Evolutionary conservation across 345 rosid genomes (phyloP).

Genomic region (Eucalyptus marginata): DNA sequence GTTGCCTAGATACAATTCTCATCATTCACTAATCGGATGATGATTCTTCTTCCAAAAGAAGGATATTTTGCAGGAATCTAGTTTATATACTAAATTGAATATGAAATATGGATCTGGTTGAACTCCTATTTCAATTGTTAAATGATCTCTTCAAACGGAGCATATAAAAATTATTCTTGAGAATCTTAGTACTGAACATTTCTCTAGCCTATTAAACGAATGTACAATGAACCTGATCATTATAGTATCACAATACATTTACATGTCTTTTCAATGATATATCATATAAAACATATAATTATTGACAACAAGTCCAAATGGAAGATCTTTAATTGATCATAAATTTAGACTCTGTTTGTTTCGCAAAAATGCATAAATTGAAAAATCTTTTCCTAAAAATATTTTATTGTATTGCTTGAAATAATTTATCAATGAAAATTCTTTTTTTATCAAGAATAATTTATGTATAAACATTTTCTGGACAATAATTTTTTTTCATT

Average conservation of each 20-base stretch:
- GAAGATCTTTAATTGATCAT: neutral
- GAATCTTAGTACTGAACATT: neutral
- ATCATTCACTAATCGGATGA: neutral
- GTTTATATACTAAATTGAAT: neutral
- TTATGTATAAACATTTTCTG: no score
- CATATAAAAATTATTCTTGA: neutral
- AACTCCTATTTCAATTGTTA: neutral
- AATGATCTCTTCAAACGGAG: neutral
- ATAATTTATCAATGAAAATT: no score
- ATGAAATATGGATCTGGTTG: neutral
- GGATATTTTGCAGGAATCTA: neutral
- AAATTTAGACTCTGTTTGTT: neutral
- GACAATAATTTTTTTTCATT: no score
- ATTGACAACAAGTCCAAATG: neutral
- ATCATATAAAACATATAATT: neutral
- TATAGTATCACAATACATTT: neutral
- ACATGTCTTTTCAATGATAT: no score
- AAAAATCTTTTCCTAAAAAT: no score
- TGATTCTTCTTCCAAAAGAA: neutral
- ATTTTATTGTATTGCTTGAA: no score
- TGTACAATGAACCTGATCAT: neutral
- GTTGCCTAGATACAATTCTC: conserved; percentile 40
- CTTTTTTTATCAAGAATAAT: no score
- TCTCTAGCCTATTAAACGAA: neutral
- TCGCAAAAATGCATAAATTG: rapidly evolving